A percentile compares a stretch with the other conserved stretches of the same genome.
These are phyloP conservation scores for Pharnaceum exiguum DNA, from an alignment of 148 eudicot genomes.

Conservation along the genomic window DNA sequence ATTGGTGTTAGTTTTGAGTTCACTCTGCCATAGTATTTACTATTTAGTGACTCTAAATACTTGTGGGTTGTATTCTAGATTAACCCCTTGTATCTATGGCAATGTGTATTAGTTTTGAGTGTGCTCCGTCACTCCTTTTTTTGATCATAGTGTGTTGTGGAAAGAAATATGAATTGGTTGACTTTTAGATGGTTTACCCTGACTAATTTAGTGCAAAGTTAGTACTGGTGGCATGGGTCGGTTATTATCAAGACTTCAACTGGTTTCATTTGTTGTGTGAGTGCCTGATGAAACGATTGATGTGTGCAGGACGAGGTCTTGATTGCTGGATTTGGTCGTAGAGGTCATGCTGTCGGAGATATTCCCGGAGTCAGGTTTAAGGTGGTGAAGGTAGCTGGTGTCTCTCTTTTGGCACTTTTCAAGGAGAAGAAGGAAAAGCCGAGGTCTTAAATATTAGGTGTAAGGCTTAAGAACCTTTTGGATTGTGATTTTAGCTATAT, in stretches of 20 bases:
- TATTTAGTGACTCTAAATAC: too few species aligned
- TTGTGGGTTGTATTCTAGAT: too few species aligned
- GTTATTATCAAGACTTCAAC: background rate
- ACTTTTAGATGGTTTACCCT: background rate
- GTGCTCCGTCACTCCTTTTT: background rate
- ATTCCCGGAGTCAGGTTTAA: constrained; percentile 97
- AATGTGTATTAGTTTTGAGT: background rate
- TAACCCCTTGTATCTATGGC: too few species aligned
- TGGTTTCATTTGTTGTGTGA: background rate
- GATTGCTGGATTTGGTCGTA: constrained; percentile 96
- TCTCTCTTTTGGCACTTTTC: constrained; percentile 90
- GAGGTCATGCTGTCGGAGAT: constrained; percentile 97
- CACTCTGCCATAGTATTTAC: too few species aligned
- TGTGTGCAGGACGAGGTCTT: constrained; percentile 88
- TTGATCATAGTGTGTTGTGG: too few species aligned
- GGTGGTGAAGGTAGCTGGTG: constrained; percentile 98
- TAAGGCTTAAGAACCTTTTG: too few species aligned
- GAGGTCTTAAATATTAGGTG: constrained; percentile 62
- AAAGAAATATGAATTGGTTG: too few species aligned
- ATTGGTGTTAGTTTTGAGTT: too few species aligned
- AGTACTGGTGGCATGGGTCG: background rate
- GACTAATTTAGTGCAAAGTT: too few species aligned
- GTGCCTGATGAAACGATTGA: too few species aligned
- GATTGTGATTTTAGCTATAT: too few species aligned
- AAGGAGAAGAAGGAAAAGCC: constrained; percentile 98